Evolutionary conservation across 2,329 filamentous ascomycete genomes (phyloP).

Genomic region (Scedosporium apiospermum): DNA sequence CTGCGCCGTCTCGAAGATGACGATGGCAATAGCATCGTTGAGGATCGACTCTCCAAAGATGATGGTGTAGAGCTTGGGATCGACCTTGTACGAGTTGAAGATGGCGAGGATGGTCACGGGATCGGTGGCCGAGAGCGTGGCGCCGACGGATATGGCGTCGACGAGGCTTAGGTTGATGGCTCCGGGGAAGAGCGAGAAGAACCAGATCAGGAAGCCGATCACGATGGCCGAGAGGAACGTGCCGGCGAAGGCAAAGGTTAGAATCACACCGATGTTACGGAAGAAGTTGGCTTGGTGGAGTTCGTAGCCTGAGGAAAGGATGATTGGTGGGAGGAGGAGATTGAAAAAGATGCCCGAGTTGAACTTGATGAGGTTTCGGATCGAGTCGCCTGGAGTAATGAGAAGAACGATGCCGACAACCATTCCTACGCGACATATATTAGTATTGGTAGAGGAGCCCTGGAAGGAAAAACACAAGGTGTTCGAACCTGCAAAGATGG

Average conservation of each 20-base stretch:
- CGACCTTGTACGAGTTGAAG: slow-evolving; percentile 98
- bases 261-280: slow-evolving; percentile 90
- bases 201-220: slow-evolving; percentile 75
- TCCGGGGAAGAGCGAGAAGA: slow-evolving; percentile 81
- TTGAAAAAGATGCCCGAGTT: slow-evolving; percentile 99
- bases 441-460: neutral
- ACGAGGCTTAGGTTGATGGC: slow-evolving; percentile 82
- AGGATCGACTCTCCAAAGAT: slow-evolving; percentile 98
- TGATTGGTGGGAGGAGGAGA: slow-evolving; percentile 94
- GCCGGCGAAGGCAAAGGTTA: slow-evolving; percentile 94
- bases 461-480: neutral
- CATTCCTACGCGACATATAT: slow-evolving; percentile 57
- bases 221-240: slow-evolving; percentile 97
- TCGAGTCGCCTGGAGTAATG: slow-evolving; percentile 69
- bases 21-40: slow-evolving; percentile 97
- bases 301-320: slow-evolving; percentile 93
- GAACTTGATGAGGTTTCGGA: slow-evolving; percentile 88
- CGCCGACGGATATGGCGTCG: slow-evolving; percentile 92
- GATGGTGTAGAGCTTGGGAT: slow-evolving; percentile 95
- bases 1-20: slow-evolving; percentile 95
- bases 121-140: slow-evolving; percentile 92
- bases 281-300: slow-evolving; percentile 99
- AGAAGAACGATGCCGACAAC: slow-evolving; percentile 83
- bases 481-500: slow-evolving; percentile 79
- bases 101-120: slow-evolving; percentile 97